Evolutionary conservation across 352 stramenopile species (phyloP), one percentile per base, ranked within the genome.

Genomic region (Phytophthora macrochlamydospora): DNA sequence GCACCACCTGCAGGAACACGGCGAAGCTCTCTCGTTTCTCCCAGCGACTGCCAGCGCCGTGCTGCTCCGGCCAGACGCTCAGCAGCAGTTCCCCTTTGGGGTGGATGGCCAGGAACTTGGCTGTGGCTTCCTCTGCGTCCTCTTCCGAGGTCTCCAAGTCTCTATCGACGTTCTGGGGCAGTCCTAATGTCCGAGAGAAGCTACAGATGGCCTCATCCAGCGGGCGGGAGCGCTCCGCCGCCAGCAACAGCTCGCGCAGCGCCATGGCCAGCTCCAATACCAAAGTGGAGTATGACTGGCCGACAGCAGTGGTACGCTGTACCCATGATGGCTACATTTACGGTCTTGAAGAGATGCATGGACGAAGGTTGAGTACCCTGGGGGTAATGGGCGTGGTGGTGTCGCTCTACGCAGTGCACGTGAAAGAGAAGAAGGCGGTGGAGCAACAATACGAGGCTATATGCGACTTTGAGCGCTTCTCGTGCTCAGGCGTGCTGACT

Each of bases 221-320:
- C n/a, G 74, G 76, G 56, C 76, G 82, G 31, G 69, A 49, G 40
- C 82, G 79, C 81, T 92, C 83, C 43, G 70, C 69, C 32, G 73
- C 74, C 54, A 93, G 77, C 58, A 93, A 69, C 57, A 93, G 75
- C 62, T 93, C 81, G 31, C 85, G 85, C 62, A 93, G 67, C 54
- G 65, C 73, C 9, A 53, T 59, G 59, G 57, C 49, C 6, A 56
- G 44, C 4, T 11, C 18, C 31, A 60, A 67, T 3, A 24, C 49
- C 29, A 59, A 37, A 28, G 37, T 43, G 37, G 7, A 43, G 35
- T 40, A 40, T 40, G 6, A 40, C 35, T 40, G 35, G 35, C 9
- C 6, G 35, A 40, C 6, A 40, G 35, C 6, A 40, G 35, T 40
- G 35, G 35, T 40, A 40, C 35, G 9, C 6, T 6, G 35, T 40